These are phyloP conservation scores for Combretum micranthum DNA, from an alignment of 345 rosid genomes.

Conservation along the genomic window DNA sequence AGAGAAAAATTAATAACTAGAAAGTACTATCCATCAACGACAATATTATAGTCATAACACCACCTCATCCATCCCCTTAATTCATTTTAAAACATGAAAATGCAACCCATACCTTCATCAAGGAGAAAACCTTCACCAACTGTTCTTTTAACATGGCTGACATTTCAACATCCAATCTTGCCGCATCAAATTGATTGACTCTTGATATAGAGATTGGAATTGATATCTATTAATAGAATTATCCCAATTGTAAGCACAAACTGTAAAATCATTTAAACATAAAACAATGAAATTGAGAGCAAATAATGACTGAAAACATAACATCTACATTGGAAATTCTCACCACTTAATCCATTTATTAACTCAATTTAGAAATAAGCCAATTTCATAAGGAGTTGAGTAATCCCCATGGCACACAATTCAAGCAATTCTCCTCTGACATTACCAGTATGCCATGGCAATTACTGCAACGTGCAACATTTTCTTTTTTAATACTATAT, in stretches of 20 bases:
- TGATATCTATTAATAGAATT: slow-evolving; percentile 29
- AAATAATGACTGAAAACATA: too few species aligned
- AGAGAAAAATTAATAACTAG: slow-evolving; percentile 20
- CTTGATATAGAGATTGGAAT: slow-evolving; percentile 72
- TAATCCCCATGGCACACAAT: too few species aligned
- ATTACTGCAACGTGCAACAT: too few species aligned
- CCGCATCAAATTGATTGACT: slow-evolving; percentile 97
- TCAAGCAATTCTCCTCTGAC: too few species aligned
- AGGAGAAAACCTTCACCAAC: slow-evolving; percentile 83
- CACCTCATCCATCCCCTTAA: too few species aligned
- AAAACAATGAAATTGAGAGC: not conserved
- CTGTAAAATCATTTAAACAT: not conserved
- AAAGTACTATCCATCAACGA: not conserved
- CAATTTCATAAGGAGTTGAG: too few species aligned
- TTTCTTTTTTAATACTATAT: too few species aligned
- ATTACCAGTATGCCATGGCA: too few species aligned
- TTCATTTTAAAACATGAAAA: not conserved
- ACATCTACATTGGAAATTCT: too few species aligned
- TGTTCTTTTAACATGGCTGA: slow-evolving; percentile 97
- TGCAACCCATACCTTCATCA: slow-evolving; percentile 58
- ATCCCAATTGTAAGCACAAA: not conserved
- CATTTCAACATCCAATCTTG: slow-evolving; percentile 89
- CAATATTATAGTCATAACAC: not conserved
- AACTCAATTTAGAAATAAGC: too few species aligned
- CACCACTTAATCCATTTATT: too few species aligned